phyloP scores from a whole-genome alignment of 169 alveolate species.

The Plasmodium malariae region DNA sequence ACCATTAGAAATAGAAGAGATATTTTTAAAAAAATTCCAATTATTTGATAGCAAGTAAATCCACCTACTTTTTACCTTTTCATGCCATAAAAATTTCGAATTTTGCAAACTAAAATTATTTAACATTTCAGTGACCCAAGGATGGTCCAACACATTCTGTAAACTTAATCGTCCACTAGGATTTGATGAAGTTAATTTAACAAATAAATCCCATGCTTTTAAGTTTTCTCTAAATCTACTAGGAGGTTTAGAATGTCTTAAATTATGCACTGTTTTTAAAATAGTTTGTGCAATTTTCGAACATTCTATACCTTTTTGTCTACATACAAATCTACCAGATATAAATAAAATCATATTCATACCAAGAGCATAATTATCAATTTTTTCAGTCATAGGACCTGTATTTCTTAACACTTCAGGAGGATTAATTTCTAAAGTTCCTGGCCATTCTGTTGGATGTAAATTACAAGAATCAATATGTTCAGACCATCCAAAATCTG shows the following conservation, averaged over 20 bases:
- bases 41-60: conserved; percentile 59
- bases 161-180: conserved; percentile 83
- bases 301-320: conserved; percentile 88
- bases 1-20: conserved; percentile 44
- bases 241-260: conserved; percentile 83
- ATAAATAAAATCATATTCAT: conserved; percentile 85
- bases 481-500: conserved; percentile 90
- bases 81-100: conserved; percentile 70
- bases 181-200: conserved; percentile 88
- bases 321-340: conserved; percentile 87
- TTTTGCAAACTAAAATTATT: conserved; percentile 64
- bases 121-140: conserved; percentile 81
- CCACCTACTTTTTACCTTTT: conserved; percentile 67
- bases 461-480: conserved; percentile 79
- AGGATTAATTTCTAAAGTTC: conserved; percentile 89
- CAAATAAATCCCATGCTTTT: conserved; percentile 87
- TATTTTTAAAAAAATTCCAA: conserved; percentile 69
- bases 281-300: conserved; percentile 87
- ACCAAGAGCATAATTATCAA: conserved; percentile 89
- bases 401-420: conserved; percentile 87
- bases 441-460: conserved; percentile 89
- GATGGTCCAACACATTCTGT: conserved; percentile 84
- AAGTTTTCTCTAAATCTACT: conserved; percentile 76
- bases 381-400: conserved; percentile 88
- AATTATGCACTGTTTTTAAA: conserved; percentile 81